Evolutionary conservation across 2,329 filamentous ascomycete species (phyloP), one percentile per base, ranked within the genome.

Genomic region (Zarea fungicola): DNA sequence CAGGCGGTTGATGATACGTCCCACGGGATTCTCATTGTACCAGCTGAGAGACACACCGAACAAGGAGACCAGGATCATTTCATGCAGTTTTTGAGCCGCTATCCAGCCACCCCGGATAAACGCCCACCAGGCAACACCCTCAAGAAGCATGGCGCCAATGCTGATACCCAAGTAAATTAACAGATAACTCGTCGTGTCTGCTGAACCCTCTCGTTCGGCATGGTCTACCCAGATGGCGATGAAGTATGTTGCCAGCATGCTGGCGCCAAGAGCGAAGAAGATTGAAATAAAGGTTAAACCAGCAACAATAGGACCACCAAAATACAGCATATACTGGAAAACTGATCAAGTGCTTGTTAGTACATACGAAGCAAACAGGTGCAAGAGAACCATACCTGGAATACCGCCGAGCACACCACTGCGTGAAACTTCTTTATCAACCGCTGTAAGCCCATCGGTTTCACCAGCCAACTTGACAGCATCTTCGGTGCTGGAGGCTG

Each of bases 31-130:
- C 40, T 73, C 61, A 56, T 78, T 77, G 55, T 77, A 81, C 78
- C 78, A 82, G 3, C 72, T 70, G 9, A 81, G 65, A 1, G 78
- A 74, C 3, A 78, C 78, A 19, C 67, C 65, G 63, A 82, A 67
- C 19, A 81, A 65, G 13, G 75, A 70, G 6, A 63, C 65, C 34
- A 81, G 72, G 44, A 81, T 73, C 42, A 70, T 69, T 11, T 67
- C 66, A 60, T 82, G 78, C 29, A 81, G 68, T 22, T 62, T 68
- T 26, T 69, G 68, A 1, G 76, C 78, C 1, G 78, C 78, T 13
- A 66, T 64, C 78, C 78, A 81, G 8, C 73, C 72, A 14, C 78
- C 78, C 53, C 72, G 73, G 56, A 77, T 75, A 55, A 77, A 80
- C 1, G 32, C 22, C 25, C 22, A 72, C 61, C 39, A 75, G 42